Conservation (phyloP, 2,329 filamentous ascomycete genomes). For the Pleoardoris graminearum region DNA sequence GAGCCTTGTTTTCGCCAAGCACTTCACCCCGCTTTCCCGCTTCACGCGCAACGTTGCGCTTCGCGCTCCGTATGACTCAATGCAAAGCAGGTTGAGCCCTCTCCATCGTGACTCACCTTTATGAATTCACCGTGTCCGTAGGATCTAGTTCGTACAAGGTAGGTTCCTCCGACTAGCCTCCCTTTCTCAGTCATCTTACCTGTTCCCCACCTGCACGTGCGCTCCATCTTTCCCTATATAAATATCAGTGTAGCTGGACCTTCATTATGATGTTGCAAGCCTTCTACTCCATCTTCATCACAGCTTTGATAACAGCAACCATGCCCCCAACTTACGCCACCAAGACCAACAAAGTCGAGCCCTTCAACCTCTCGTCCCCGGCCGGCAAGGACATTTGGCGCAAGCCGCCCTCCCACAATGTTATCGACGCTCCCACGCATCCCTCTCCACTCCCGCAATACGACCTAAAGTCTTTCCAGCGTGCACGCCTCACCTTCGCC, state of each 20-base stretch:
- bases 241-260: slow-evolving; percentile 9
- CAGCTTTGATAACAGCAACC: slow-evolving; percentile 2
- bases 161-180: slow-evolving; percentile 18
- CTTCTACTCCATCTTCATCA: neutral
- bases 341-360: slow-evolving; percentile 25
- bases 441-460: slow-evolving; percentile 26
- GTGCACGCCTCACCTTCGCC: slow-evolving; percentile 64
- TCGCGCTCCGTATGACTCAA: neutral
- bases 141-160: slow-evolving; percentile 17
- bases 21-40: slow-evolving; percentile 28
- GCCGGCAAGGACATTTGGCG: slow-evolving; percentile 76
- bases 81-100: slow-evolving; percentile 3
- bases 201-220: slow-evolving; percentile 4
- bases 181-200: slow-evolving; percentile 9
- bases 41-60: slow-evolving; percentile 2
- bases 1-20: slow-evolving; percentile 26
- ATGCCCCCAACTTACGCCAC: slow-evolving; percentile 22
- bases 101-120: slow-evolving; percentile 13
- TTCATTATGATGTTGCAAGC: slow-evolving; percentile 17
- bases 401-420: slow-evolving; percentile 67
- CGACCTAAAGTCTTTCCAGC: slow-evolving; percentile 62
- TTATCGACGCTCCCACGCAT: slow-evolving; percentile 61
- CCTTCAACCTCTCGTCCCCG: slow-evolving; percentile 45
- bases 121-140: slow-evolving; percentile 13
- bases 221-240: slow-evolving; percentile 12